These are phyloP conservation scores for Tritrichomonas musculus DNA, from an alignment of 208 protist species.

Conservation along the genomic window DNA sequence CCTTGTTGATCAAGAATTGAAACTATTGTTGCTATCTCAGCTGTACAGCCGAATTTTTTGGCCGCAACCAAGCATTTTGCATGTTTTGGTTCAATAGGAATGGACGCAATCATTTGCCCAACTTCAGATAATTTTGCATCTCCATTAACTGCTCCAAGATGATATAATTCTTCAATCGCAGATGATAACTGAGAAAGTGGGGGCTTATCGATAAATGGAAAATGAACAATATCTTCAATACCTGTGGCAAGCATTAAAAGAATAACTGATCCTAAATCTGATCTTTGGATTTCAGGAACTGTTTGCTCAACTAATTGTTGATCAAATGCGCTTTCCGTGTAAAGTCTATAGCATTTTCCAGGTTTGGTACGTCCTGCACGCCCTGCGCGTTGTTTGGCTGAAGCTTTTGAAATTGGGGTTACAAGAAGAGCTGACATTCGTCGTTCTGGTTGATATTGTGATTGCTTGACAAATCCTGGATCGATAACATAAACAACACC, in stretches of 20 bases:
- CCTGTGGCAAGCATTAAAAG: constrained; percentile 86
- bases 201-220: constrained; percentile 86
- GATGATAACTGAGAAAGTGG: constrained; percentile 74
- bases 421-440: constrained; percentile 91
- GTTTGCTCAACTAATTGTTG: constrained; percentile 69
- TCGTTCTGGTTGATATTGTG: constrained; percentile 76
- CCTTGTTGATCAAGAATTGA: constrained; percentile 48
- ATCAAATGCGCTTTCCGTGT: constrained; percentile 68
- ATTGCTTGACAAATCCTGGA: constrained; percentile 96
- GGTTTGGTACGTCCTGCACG: constrained; percentile 92
- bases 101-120: constrained; percentile 91
- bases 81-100: constrained; percentile 93
- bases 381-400: constrained; percentile 95
- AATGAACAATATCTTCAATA: constrained; percentile 77
- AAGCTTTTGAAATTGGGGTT: constrained; percentile 90
- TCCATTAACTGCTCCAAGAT: constrained; percentile 92
- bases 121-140: constrained; percentile 85
- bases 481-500: constrained; percentile 98
- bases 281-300: constrained; percentile 71
- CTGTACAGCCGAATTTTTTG: constrained; percentile 58
- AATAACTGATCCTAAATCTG: constrained; percentile 65
- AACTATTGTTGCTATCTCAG: constrained; percentile 62
- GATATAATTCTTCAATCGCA: constrained; percentile 83
- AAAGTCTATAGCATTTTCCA: constrained; percentile 92
- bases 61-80: constrained; percentile 68